These are phyloP conservation scores for Mucor mucedo DNA, from an alignment of 371 early-diverging fungal genomes.

Conservation along the genomic window DNA sequence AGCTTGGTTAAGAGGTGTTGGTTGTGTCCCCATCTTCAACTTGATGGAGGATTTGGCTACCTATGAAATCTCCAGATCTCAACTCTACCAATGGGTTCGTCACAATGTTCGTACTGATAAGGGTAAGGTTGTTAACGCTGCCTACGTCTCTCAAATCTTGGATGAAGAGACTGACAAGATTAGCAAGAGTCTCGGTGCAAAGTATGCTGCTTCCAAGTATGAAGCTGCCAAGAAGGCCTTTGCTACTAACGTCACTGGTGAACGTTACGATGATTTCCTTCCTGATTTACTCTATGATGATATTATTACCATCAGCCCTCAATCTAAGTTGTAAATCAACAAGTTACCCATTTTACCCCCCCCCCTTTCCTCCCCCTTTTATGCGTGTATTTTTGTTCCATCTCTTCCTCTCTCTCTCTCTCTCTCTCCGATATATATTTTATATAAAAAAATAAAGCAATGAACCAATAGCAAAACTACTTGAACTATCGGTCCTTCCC, in stretches of 20 bases:
- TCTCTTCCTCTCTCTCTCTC: no score
- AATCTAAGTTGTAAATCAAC: conserved; percentile 29
- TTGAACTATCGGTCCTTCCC: no score
- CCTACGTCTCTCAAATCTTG: conserved; percentile 73
- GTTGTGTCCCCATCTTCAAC: conserved; percentile 93
- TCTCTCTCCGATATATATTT: no score
- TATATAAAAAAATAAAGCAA: no score
- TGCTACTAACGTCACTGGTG: conserved; percentile 80
- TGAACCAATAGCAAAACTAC: no score
- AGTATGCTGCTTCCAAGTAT: conserved; percentile 71
- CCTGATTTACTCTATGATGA: conserved; percentile 86
- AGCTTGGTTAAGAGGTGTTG: conserved; percentile 94
- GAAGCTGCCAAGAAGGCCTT: conserved; percentile 81
- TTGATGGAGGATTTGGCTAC: conserved; percentile 73
- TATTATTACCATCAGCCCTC: conserved; percentile 49
- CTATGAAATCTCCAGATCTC: conserved; percentile 96
- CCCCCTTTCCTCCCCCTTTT: neutral
- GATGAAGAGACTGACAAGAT: conserved; percentile 86
- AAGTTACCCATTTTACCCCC: conserved; percentile 1
- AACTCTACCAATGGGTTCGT: conserved; percentile 96
- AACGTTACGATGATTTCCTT: conserved; percentile 88
- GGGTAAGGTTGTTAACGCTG: conserved; percentile 78
- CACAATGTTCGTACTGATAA: conserved; percentile 83
- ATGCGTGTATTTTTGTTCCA: neutral
- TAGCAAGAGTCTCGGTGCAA: conserved; percentile 64